Percentiles rank a stretch among this genome's conserved stretches.
Conservation (phyloP, 2,329 filamentous ascomycete species). For the Diplocarpon rosae region DNA sequence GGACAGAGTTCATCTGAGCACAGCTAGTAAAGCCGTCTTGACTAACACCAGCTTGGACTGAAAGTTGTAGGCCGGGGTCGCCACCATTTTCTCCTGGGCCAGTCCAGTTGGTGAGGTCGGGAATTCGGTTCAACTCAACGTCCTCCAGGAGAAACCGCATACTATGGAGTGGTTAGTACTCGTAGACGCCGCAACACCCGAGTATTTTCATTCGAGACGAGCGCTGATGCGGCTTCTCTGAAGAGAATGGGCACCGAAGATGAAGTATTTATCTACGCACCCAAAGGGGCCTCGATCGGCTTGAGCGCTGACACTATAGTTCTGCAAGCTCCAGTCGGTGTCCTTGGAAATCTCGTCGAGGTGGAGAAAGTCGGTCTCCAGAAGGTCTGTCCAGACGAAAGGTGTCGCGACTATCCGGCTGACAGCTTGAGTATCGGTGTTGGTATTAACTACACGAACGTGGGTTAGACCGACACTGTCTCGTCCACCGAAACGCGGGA, state of each 20-base stretch:
- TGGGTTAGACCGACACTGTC: not conserved
- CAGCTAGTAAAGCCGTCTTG: constrained; percentile 43
- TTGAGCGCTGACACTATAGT: constrained; percentile 52
- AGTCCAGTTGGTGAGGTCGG: constrained; percentile 31
- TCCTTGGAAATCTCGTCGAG: constrained; percentile 37
- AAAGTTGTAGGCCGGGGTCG: constrained; percentile 44
- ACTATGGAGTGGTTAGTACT: constrained; percentile 6
- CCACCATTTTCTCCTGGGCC: constrained; percentile 35
- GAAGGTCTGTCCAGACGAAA: constrained; percentile 53
- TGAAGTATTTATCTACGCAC: constrained; percentile 8
- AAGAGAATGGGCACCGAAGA: not conserved
- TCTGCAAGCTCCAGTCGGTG: constrained; percentile 54
- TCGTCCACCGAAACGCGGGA: not conserved
- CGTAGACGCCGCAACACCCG: not conserved
- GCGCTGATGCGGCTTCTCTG: not conserved
- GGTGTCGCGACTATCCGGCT: constrained; percentile 18
- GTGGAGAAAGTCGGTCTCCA: constrained; percentile 63
- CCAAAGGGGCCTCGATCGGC: constrained; percentile 52
- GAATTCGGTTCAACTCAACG: constrained; percentile 41
- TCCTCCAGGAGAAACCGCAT: constrained; percentile 50
- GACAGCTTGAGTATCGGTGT: not conserved
- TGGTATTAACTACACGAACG: not conserved
- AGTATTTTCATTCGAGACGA: not conserved
- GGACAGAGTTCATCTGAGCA: constrained; percentile 51
- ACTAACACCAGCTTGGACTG: constrained; percentile 35